Conservation (phyloP, 2,329 filamentous ascomycete genomes). For the Fusarium bactridioides region DNA sequence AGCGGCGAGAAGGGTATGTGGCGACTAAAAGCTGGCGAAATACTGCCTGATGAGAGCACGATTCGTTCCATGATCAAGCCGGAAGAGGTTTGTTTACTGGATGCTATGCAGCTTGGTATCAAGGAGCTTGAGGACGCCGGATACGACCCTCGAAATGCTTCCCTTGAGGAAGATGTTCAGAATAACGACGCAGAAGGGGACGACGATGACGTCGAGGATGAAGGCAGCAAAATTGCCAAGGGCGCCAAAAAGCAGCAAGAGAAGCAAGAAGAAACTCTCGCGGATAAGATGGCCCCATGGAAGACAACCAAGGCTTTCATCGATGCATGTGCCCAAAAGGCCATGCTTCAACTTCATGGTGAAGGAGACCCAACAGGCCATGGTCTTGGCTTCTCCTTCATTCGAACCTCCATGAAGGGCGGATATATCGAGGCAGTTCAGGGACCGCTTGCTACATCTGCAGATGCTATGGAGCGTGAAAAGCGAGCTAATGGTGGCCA, state of each 20-base stretch:
- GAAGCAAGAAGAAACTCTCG: constrained; percentile 73
- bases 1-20: constrained; percentile 75
- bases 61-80: constrained; percentile 91
- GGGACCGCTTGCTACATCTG: constrained; percentile 70
- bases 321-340: constrained; percentile 91
- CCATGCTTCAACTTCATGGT: constrained; percentile 94
- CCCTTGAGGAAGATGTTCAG: constrained; percentile 69
- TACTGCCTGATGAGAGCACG: constrained; percentile 79
- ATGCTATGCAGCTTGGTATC: constrained; percentile 95
- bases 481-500: constrained; percentile 91
- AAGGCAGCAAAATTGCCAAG: constrained; percentile 50
- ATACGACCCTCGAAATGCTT: constrained; percentile 72
- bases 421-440: constrained; percentile 86
- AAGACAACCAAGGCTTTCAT: constrained; percentile 96
- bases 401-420: constrained; percentile 98
- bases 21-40: constrained; percentile 77
- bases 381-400: constrained; percentile 94
- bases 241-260: constrained; percentile 55
- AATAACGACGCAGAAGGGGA: constrained; percentile 71
- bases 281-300: constrained; percentile 93
- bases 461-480: constrained; percentile 87
- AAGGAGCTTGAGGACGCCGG: constrained; percentile 92
- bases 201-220: constrained; percentile 57
- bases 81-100: constrained; percentile 92
- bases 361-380: constrained; percentile 94